Evolutionary conservation across 2,329 filamentous ascomycete species (phyloP), one percentile per base, ranked within the genome.

Genomic region (Calonectria hongkongensis): DNA sequence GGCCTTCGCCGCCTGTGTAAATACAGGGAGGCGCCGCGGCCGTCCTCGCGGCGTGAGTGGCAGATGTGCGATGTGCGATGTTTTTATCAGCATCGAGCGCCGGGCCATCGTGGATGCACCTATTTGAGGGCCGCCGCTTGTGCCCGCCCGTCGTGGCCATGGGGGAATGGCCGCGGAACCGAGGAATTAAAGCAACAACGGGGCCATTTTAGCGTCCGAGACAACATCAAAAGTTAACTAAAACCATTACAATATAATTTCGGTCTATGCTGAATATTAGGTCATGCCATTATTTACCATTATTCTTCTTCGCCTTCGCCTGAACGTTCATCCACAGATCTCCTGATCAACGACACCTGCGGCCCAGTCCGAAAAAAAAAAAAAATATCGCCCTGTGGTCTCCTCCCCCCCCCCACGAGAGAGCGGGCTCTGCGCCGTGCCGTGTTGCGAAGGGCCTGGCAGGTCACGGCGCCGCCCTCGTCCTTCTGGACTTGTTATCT

Each of bases 241-340:
- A 58, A 58, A 27, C n/a, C 54, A 58, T 58, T 58, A 58, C 54
- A 58, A 58, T 58, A 58, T 58, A 58, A 58, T 39, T 58, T 58
- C n/a, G 10, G 33, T 27, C 9, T 18, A 54, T 54, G 16, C 36
- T 28, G 10, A 33, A 9, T 41, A 58, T 58, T 58, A 58, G 54
- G 54, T 58, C n/a, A 58, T 58, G 54, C 33, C 54, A 58, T 58
- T 58, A 58, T 58, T 58, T 58, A 25, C 36, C 21, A 16, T 58
- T 25, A 21, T 30, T n/a, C 13, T 7, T 36, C 18, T 15, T 13
- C 39, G 10, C 45, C n/a, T 27, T 25, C 4, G 15, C 21, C 33
- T 39, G 36, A 41, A 25, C 12, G n/a, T 25, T 4, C 33, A 5
- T 18, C 54, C 6, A 7, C 54, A 58, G 18, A 33, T 58, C 54